Conservation (phyloP, 2,329 filamentous ascomycete species). For the Calonectria henricotiae region DNA sequence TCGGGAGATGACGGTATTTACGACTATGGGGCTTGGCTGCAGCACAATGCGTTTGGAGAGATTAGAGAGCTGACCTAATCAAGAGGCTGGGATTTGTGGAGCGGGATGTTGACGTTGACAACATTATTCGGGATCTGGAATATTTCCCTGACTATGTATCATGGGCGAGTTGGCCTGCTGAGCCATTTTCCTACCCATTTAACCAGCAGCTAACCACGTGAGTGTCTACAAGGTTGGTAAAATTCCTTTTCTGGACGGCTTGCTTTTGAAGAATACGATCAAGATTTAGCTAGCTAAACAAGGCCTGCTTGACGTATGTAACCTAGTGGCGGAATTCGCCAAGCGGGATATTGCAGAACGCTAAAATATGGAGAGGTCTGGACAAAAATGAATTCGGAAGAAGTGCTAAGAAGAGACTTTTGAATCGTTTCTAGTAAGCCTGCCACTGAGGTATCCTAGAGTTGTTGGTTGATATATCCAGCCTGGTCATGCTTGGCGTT, state of each 20-base stretch:
- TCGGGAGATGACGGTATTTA: not conserved
- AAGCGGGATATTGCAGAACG: not conserved
- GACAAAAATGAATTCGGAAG: not conserved
- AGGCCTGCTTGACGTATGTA: not conserved
- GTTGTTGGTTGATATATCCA: no score
- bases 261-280: constrained; percentile 1
- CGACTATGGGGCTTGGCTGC: constrained; percentile 7
- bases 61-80: constrained; percentile 9
- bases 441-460: not conserved
- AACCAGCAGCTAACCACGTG: not conserved
- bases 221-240: not conserved
- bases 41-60: not conserved
- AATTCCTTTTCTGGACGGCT: not conserved
- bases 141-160: constrained; percentile 9
- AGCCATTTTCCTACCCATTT: not conserved
- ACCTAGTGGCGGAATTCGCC: constrained; percentile 5
- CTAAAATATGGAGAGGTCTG: not conserved
- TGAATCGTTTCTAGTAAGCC: not conserved
- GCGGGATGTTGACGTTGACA: not conserved
- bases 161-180: not conserved
- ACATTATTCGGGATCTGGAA: constrained; percentile 2
- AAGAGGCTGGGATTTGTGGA: constrained; percentile 5
- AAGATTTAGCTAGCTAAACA: not conserved
- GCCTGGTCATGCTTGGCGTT: no score
- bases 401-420: not conserved